phyloP scores from a whole-genome alignment of 164 flowering plant species.

The Warburgia ugandensis region DNA sequence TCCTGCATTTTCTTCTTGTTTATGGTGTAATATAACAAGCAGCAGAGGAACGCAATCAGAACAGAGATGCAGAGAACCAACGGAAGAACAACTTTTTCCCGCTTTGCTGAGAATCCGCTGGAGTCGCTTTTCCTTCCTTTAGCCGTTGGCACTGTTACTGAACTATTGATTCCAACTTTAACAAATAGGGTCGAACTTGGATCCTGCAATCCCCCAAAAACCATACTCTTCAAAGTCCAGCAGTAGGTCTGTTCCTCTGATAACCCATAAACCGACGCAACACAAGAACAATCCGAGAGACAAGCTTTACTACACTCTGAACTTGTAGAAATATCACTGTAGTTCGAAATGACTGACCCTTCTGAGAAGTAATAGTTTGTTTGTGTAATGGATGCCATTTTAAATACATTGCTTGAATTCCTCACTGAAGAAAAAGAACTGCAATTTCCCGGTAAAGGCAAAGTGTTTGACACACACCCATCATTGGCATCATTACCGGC shows the following conservation, averaged over 20 bases:
- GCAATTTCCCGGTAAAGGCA: slow-evolving; percentile 12
- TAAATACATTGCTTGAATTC: slow-evolving; percentile 20
- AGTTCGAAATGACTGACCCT: slow-evolving; percentile 60
- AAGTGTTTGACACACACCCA: slow-evolving; percentile 28
- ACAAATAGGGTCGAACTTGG: slow-evolving; percentile 68
- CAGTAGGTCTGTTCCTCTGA: slow-evolving; percentile 74
- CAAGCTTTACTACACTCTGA: slow-evolving; percentile 75
- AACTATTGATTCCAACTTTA: slow-evolving; percentile 41
- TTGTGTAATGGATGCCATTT: slow-evolving; percentile 41
- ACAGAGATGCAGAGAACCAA: slow-evolving; percentile 46
- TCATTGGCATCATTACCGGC: slow-evolving; percentile 11
- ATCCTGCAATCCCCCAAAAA: slow-evolving; percentile 80
- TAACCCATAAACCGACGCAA: slow-evolving; percentile 83
- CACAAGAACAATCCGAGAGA: slow-evolving; percentile 65
- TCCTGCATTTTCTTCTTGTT: slow-evolving; percentile 30
- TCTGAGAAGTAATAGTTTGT: slow-evolving; percentile 67
- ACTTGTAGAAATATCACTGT: slow-evolving; percentile 41
- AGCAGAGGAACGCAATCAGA: slow-evolving; percentile 48
- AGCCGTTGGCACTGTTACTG: slow-evolving; percentile 8
- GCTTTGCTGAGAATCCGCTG: slow-evolving; percentile 16
- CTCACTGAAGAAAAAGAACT: neutral
- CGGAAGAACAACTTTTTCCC: slow-evolving; percentile 48
- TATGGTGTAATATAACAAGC: slow-evolving; percentile 43
- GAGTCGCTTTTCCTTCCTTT: neutral
- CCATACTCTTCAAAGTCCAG: slow-evolving; percentile 71